A percentile compares a stretch with the other conserved stretches of the same genome.
Evolutionary conservation across 176 grass and related monocot species (phyloP).

Genomic region (Aegilops bicornis): DNA sequence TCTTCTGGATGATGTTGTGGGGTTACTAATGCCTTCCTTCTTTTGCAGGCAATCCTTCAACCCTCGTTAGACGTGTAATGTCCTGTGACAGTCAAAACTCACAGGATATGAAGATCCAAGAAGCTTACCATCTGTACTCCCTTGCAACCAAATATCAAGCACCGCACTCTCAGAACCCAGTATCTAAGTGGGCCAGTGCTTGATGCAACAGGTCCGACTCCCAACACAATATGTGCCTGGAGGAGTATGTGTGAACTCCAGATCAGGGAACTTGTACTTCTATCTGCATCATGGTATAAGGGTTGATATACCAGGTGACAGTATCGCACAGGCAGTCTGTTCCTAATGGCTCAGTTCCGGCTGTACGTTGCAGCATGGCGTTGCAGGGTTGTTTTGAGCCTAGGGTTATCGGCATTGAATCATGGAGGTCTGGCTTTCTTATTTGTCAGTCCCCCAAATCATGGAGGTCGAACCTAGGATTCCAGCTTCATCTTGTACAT

Average conservation of each 20-base stretch:
- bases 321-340: neutral
- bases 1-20: neutral
- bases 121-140: conserved; percentile 12
- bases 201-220: neutral
- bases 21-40: neutral
- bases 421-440: neutral
- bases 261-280: neutral
- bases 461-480: neutral
- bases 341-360: conserved; percentile 18
- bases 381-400: neutral
- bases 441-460: neutral
- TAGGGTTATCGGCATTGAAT: neutral
- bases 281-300: conserved; percentile 7
- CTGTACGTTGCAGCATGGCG: neutral
- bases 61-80: conserved; percentile 1
- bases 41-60: conserved; percentile 33
- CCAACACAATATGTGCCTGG: neutral
- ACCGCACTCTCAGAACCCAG: neutral
- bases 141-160: conserved; percentile 20
- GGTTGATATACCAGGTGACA: conserved; percentile 12
- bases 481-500: neutral
- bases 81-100: neutral
- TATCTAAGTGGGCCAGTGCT: neutral
- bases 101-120: conserved; percentile 16
- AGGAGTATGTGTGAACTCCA: neutral